A percentile compares a stretch with the other conserved stretches of the same genome.
Conservation (phyloP, 352 stramenopile genomes). For the Pythium utonaiense region DNA sequence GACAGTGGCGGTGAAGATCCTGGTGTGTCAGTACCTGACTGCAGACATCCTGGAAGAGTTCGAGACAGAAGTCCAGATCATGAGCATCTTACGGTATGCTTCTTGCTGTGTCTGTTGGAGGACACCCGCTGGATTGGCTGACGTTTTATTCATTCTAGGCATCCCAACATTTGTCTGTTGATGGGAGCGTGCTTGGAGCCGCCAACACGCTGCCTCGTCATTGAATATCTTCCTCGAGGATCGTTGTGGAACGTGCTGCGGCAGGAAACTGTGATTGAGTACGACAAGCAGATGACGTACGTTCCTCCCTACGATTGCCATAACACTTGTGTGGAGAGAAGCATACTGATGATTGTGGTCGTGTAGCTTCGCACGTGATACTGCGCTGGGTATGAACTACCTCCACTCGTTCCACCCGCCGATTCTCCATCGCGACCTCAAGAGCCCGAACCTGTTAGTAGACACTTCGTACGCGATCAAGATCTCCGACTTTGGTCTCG, state of each 20-base stretch:
- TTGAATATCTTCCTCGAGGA: conserved; percentile 77
- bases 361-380: conserved; percentile 74
- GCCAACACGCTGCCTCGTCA: conserved; percentile 78
- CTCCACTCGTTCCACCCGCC: conserved; percentile 83
- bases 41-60: conserved; percentile 86
- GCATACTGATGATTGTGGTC: too few species aligned
- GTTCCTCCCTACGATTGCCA: too few species aligned
- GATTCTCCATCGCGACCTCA: conserved; percentile 85
- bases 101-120: neutral
- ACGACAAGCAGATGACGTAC: conserved; percentile 67
- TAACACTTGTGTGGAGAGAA: too few species aligned
- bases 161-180: conserved; percentile 84
- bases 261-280: conserved; percentile 69
- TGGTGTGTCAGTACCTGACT: conserved; percentile 81
- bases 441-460: conserved; percentile 82
- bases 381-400: conserved; percentile 85
- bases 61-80: conserved; percentile 87
- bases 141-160: conserved; percentile 26
- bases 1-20: conserved; percentile 80
- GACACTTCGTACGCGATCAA: conserved; percentile 80
- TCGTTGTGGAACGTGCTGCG: conserved; percentile 86
- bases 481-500: conserved; percentile 88
- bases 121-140: neutral
- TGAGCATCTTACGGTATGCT: conserved; percentile 81
- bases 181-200: conserved; percentile 82